Evolutionary conservation across 306 rosid genomes (phyloP).

Genomic region (Amphicarpaea edgeworthii): DNA sequence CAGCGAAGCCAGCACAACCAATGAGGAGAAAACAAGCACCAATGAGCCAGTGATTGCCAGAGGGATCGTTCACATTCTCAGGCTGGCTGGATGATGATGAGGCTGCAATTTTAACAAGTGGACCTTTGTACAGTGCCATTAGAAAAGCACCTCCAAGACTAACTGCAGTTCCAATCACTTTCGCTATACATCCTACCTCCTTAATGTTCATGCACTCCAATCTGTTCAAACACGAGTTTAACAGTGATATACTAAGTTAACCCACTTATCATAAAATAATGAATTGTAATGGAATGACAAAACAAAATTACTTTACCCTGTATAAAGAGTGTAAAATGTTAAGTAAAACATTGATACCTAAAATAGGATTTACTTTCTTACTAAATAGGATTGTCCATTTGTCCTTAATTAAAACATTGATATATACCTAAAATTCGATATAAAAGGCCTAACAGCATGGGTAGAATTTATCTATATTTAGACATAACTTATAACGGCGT

Average conservation of each 20-base stretch:
- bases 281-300: too few species aligned
- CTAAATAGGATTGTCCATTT: too few species aligned
- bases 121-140: constrained; percentile 85
- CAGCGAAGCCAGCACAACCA: constrained; percentile 72
- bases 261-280: too few species aligned
- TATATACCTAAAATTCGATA: background rate
- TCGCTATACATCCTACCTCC: constrained; percentile 64
- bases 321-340: too few species aligned
- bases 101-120: constrained; percentile 42
- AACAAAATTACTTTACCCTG: too few species aligned
- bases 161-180: constrained; percentile 69
- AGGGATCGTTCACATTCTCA: constrained; percentile 45
- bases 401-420: background rate
- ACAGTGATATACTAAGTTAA: too few species aligned
- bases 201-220: constrained; percentile 68
- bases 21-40: constrained; percentile 70
- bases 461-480: background rate
- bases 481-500: background rate
- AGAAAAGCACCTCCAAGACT: constrained; percentile 78
- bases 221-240: constrained; percentile 7
- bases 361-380: too few species aligned
- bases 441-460: background rate
- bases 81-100: constrained; percentile 40
- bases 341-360: too few species aligned
- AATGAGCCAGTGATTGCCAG: constrained; percentile 53